Evolutionary conservation across 768 basidiomycete species (phyloP).

Genomic region (Tubosaeta sp.): DNA sequence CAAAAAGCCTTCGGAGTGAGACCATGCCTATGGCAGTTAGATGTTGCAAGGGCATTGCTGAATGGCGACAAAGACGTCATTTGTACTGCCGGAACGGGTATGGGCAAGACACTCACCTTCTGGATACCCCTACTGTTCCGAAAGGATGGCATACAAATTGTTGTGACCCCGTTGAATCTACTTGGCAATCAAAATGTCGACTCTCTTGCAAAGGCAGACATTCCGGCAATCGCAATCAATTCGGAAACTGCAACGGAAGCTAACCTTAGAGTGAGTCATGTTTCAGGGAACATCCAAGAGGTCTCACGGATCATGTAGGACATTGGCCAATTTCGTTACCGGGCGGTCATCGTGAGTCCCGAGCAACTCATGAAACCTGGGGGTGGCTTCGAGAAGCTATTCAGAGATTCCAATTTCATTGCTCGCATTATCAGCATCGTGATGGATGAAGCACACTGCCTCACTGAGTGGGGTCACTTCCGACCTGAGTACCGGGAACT

Average conservation of each 20-base stretch:
- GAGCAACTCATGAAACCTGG: slow-evolving; percentile 10
- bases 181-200: neutral
- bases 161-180: slow-evolving; percentile 9
- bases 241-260: neutral
- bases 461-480: slow-evolving; percentile 28
- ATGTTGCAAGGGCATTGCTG: neutral
- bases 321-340: neutral
- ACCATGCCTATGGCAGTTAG: neutral
- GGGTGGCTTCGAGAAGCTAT: slow-evolving; percentile 11
- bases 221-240: neutral
- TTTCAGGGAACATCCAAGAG: too few species aligned
- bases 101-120: slow-evolving; percentile 6
- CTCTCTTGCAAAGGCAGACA: neutral
- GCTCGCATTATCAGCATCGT: neutral
- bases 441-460: slow-evolving; percentile 23
- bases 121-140: slow-evolving; percentile 5
- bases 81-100: neutral
- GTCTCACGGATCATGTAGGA: neutral
- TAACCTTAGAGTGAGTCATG: neutral
- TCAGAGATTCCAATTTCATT: neutral
- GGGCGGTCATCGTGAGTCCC: slow-evolving; percentile 4
- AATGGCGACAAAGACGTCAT: neutral
- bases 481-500: slow-evolving; percentile 32
- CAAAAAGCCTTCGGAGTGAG: too few species aligned
- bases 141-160: neutral